Evolutionary conservation across 305 asterid genomes (phyloP), one percentile per base, ranked within the genome.

Genomic region (Fraxinus albicans): DNA sequence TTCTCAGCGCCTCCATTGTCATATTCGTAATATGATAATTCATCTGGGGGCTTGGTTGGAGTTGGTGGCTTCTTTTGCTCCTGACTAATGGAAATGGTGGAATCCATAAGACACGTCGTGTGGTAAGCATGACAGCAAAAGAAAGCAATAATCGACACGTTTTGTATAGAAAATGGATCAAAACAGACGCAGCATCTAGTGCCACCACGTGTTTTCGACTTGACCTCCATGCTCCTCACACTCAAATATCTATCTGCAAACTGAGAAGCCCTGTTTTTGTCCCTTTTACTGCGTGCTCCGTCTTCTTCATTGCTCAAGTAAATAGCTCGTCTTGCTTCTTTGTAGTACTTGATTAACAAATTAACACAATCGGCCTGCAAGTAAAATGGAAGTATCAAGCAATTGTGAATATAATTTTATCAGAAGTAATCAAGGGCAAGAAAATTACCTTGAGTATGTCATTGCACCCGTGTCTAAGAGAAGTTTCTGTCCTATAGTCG

Each of bases 401-500:
- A 13, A 25, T 58, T 36, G 44, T 21, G 27, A 42, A 40, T 55
- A 79, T 67, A 42, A 35, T 69, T 15, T 78, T n/a, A 60, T 27
- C 19, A 78, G 80, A 77, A 69, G 76, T 29, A 40, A 15, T 67
- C 13, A 7, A 2, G 73, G 33, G 60, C 21, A 27, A 78, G 78
- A 77, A 47, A 73, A 84, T 60, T 89, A 96, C 99, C 98, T 96
- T 95, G 81, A 96, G 94, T 81, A 96, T 96, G 83, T 91, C 92
- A 79, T 96, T 96, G 89, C 99, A 96, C 34, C 98, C 98, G 83
- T 91, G 97, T 86, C 99, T 89, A 31, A 96, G 97, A 84, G 98
- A 96, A 74, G 98, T 94, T 91, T 96, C 99, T n/a, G 99, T 96
- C 83, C 98, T 85, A 83, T 94, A 96, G 89, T 96, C 99, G 0